A percentile compares a stretch with the other conserved stretches of the same genome.
phyloP scores from a whole-genome alignment of 164 flowering plant species.

The Liquidambar formosana region DNA sequence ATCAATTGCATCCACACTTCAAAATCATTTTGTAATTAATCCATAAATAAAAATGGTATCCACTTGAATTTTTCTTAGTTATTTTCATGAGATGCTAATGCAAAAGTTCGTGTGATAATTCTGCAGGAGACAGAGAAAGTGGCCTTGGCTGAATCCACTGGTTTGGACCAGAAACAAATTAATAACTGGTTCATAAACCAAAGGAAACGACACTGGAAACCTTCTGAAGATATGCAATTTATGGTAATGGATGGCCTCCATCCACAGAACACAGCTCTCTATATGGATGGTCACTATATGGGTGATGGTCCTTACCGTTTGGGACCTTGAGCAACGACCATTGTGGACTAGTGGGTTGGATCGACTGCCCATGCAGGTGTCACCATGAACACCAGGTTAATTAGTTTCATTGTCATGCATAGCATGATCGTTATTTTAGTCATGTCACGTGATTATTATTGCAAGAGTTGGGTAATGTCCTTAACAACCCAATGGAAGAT shows the following conservation, averaged over 20 bases:
- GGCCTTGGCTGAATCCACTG: slow-evolving; percentile 94
- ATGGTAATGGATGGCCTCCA: slow-evolving; percentile 96
- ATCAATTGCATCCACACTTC: background rate
- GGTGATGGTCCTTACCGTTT: slow-evolving; percentile 69
- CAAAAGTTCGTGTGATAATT: background rate
- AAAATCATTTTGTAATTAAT: too few relatives aligned
- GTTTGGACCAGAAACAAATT: slow-evolving; percentile 94
- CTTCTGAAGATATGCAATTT: slow-evolving; percentile 95
- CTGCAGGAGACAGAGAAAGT: slow-evolving; percentile 89
- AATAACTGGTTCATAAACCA: slow-evolving; percentile 98
- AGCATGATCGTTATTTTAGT: slow-evolving; percentile 1
- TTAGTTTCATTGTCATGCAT: background rate
- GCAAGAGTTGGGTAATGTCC: background rate
- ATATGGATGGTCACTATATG: slow-evolving; percentile 85
- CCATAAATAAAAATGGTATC: too few relatives aligned
- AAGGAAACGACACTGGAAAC: slow-evolving; percentile 98
- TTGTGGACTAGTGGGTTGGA: background rate
- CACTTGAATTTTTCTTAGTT: background rate
- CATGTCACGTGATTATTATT: background rate
- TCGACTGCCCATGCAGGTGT: background rate
- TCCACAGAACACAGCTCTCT: slow-evolving; percentile 70
- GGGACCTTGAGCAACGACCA: slow-evolving; percentile 37
- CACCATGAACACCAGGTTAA: background rate
- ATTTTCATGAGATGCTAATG: background rate
- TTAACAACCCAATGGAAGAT: background rate